These are phyloP conservation scores for Trichoderma guizhouense DNA, from an alignment of 2,329 filamentous ascomycete genomes.

Conservation along the genomic window DNA sequence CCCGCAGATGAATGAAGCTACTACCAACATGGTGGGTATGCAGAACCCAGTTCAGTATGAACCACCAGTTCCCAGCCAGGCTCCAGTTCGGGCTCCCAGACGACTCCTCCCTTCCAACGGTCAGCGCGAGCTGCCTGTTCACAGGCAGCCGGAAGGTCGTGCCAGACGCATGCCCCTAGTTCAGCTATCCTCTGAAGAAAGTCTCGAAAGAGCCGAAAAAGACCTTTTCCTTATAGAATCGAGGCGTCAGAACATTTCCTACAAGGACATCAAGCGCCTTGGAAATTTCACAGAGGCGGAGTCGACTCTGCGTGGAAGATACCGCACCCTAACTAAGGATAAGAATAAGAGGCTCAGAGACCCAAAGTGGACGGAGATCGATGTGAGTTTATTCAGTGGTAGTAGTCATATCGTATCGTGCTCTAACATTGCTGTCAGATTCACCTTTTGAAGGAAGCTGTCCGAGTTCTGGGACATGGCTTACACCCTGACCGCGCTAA, in stretches of 20 bases:
- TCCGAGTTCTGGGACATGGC: conserved; percentile 36
- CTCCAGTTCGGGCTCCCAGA: background rate
- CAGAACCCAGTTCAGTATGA: background rate
- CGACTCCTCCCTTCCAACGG: background rate
- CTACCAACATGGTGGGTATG: background rate
- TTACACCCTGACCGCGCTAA: conserved; percentile 33
- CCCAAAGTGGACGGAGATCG: conserved; percentile 59
- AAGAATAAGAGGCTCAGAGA: conserved; percentile 61
- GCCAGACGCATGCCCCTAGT: background rate
- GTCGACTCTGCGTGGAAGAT: conserved; percentile 68
- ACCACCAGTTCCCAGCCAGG: background rate
- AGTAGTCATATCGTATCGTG: background rate
- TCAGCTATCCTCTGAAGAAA: background rate
- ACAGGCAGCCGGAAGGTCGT: background rate
- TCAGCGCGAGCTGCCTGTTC: background rate
- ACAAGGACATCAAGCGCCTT: conserved; percentile 57
- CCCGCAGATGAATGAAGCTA: background rate
- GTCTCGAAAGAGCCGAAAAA: background rate
- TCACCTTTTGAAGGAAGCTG: conserved; percentile 42
- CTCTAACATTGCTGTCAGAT: background rate
- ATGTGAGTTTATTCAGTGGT: conserved; percentile 49
- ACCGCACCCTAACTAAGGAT: conserved; percentile 61
- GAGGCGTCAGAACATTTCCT: conserved; percentile 57
- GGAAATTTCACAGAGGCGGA: conserved; percentile 62
- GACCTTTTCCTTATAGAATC: conserved; percentile 52